phyloP scores from a whole-genome alignment of 1,139 yeast species.

The Zygoascus meyerae region DNA sequence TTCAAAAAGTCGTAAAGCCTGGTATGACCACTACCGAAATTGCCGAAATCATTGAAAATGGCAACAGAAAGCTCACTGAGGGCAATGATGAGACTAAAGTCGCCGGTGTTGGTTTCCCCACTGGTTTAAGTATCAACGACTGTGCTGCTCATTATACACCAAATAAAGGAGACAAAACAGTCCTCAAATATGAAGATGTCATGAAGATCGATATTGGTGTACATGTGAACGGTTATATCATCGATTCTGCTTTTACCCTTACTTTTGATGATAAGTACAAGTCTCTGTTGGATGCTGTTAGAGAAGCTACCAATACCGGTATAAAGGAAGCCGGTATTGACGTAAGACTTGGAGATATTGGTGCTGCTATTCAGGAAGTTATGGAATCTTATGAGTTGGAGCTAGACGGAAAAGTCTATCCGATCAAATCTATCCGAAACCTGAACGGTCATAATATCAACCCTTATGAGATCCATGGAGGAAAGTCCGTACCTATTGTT shows the following conservation, averaged over 20 bases:
- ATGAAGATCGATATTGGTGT: slow-evolving; percentile 98
- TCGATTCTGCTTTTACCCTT: slow-evolving; percentile 93
- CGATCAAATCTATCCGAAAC: slow-evolving; percentile 83
- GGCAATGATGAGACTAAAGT: slow-evolving; percentile 54
- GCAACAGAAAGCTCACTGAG: slow-evolving; percentile 67
- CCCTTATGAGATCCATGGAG: slow-evolving; percentile 82
- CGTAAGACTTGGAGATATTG: slow-evolving; percentile 90
- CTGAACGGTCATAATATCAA: slow-evolving; percentile 91
- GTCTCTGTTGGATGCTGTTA: slow-evolving; percentile 71
- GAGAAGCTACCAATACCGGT: slow-evolving; percentile 92
- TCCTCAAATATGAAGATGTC: slow-evolving; percentile 78
- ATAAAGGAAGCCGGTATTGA: slow-evolving; percentile 91
- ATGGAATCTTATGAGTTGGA: slow-evolving; percentile 97
- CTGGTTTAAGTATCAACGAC: slow-evolving; percentile 88
- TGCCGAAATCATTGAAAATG: slow-evolving; percentile 83
- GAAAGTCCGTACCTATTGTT: slow-evolving; percentile 93
- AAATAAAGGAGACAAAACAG: slow-evolving; percentile 84
- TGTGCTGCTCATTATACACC: slow-evolving; percentile 99
- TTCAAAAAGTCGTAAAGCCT: slow-evolving; percentile 69
- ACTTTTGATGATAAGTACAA: slow-evolving; percentile 84
- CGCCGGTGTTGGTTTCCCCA: slow-evolving; percentile 96
- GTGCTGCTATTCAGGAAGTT: slow-evolving; percentile 92
- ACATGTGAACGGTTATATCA: slow-evolving; percentile 91
- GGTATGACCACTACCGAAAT: slow-evolving; percentile 91
- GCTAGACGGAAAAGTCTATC: slow-evolving; percentile 76